Evolutionary conservation across 352 stramenopile genomes (phyloP), one percentile per base, ranked within the genome.

Genomic region (Phytopythium helicoides): DNA sequence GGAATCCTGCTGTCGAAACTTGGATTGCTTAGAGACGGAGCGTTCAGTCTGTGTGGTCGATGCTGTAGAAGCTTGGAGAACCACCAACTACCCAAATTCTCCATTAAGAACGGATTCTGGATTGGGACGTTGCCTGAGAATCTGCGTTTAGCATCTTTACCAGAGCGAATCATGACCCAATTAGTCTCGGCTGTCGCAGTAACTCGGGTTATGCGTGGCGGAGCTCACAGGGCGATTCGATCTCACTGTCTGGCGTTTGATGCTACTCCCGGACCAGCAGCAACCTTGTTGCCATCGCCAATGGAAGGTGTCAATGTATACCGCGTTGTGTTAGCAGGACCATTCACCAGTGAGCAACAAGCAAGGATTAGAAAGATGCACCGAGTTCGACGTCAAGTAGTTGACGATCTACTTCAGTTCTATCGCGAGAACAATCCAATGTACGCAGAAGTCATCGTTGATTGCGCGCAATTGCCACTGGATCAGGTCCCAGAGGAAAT

Each of bases 81-180:
- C 18, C 9, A 16, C 2, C 14, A 44, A 6, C 28, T 55, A 6
- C 61, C 61, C 14, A 69, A 57, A 10, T 65, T 48, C 22, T 23
- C 61, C 9, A 69, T 69, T 19, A 59, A 59, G 1, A 69, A 69
- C 36, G 61, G 61, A 5, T 69, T 69, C 28, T 64, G 37, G n/a
- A 19, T 65, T 3, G 61, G 22, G 8, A 12, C 21, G 5, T 18
- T 47, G 21, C 40, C 40, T 8, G 19, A 6, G 3, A 4, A 15
- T 11, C 33, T 33, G 10, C 21, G 21, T 10, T 11, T 34, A 12
- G 11, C 14, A 3, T 34, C 40, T 3, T 15, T 47, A 18, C 21
- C 40, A 7, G 40, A 47, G 22, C 40, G 40, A 10, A 6, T 47
- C 3, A 62, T 66, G 58, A 61, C 52, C 4, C 52, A 66, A 42